Percentiles rank a stretch among this genome's conserved stretches.
Conservation (phyloP, 202 grass and related monocot species). For the Digitaria exilis region DNA sequence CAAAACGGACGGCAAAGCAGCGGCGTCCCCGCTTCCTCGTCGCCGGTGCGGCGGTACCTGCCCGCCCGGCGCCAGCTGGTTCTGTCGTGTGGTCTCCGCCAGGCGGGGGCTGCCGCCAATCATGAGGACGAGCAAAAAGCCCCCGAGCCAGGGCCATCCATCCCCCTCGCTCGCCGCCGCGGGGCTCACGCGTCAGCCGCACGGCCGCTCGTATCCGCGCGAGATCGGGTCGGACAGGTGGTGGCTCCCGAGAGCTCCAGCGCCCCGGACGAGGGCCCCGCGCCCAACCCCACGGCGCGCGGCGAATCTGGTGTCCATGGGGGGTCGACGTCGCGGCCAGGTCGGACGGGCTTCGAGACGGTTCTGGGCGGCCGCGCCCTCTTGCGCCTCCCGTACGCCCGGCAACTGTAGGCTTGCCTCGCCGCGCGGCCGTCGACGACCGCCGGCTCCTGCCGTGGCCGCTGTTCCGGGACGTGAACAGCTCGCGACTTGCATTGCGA, state of each 20-base stretch:
- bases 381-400: neutral
- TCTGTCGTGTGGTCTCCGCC: neutral
- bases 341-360: slow-evolving; percentile 17
- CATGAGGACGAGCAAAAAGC: slow-evolving; percentile 32
- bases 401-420: slow-evolving; percentile 25
- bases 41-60: too few species aligned
- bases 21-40: neutral
- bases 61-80: slow-evolving; percentile 18
- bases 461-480: slow-evolving; percentile 6
- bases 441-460: neutral
- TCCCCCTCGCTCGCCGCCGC: too few species aligned
- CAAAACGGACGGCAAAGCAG: neutral
- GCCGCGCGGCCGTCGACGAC: neutral
- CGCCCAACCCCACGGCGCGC: neutral
- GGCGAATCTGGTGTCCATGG: neutral
- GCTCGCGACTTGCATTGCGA: slow-evolving; percentile 11
- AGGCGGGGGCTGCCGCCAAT: slow-evolving; percentile 10
- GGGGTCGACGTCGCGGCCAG: slow-evolving; percentile 18
- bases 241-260: slow-evolving; percentile 41
- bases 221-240: slow-evolving; percentile 40
- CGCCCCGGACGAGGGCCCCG: neutral
- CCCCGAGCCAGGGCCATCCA: neutral
- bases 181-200: neutral
- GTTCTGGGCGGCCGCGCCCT: slow-evolving; percentile 1
- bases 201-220: slow-evolving; percentile 12